Base-by-base conservation (phyloP, 371 early-diverging fungal species). In the Catenaria anguillulae region DNA sequence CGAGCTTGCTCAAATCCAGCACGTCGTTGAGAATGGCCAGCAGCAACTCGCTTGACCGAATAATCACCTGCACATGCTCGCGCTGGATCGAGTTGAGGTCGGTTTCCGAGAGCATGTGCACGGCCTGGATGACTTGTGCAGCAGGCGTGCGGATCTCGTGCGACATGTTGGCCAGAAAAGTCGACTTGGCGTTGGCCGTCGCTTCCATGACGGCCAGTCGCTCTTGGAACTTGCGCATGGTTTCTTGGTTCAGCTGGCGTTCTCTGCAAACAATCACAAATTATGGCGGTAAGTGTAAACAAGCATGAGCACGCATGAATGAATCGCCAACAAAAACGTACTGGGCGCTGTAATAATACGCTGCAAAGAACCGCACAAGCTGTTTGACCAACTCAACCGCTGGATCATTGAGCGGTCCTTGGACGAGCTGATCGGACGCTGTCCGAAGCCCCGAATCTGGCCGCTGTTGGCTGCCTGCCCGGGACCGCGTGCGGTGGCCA, bases 1-100 rank as follows among this genome's bases (percentile, higher is more conserved):
- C n/a, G n/a, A n/a, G n/a, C 45, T 36, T 33, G 26, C 23, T 21
- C 15, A 59, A 59, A 17, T 59, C 59, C 4, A 59, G 59, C 59
- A n/a, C n/a, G n/a, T n/a, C n/a, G n/a, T n/a, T n/a, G n/a, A n/a
- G n/a, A n/a, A n/a, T n/a, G n/a, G n/a, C n/a, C n/a, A n/a, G n/a
- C n/a, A n/a, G n/a, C n/a, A n/a, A n/a, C n/a, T n/a, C n/a, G n/a
- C n/a, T n/a, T 26, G 59, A 34, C 19, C 42, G 34, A 24, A 23
- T 17, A 24, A 56, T 56, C 10, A 56, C n/a, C 21, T 56, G 34
- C 21, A 56, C 56, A 24, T 34, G n/a, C 34, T 56, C 56, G 56
- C 17, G 56, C 56, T 56, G 56, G 34, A 29, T 36, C 23, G 26
- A 10, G n/a, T 24, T 56, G 37, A 56, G 56, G 34, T 56, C 37